These are phyloP conservation scores for Penicillium sp. DNA, from an alignment of 2,329 filamentous ascomycete species.

Conservation along the genomic window DNA sequence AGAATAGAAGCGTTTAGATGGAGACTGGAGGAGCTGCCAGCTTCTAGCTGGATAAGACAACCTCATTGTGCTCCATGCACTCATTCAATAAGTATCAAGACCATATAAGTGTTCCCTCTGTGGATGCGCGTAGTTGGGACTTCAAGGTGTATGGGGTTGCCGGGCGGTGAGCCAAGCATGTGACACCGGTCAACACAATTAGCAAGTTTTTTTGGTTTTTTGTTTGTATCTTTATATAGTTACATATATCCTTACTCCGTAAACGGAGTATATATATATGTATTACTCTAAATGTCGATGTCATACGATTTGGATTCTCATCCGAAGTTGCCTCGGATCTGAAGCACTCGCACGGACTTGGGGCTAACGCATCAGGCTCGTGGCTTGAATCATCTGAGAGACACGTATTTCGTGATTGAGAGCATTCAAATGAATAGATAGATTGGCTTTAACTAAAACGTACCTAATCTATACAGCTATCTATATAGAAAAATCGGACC, in stretches of 20 bases:
- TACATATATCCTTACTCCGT: no score
- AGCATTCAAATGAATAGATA: background rate
- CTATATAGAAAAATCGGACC: background rate
- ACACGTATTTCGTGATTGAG: background rate
- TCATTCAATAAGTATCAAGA: conserved; percentile 2
- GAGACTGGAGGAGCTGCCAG: conserved; percentile 28
- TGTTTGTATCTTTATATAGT: no score
- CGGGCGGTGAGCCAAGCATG: conserved; percentile 13
- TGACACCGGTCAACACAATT: conserved; percentile 2
- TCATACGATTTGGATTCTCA: background rate
- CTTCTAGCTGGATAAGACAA: conserved; percentile 35
- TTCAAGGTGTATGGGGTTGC: conserved; percentile 2
- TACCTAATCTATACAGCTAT: background rate
- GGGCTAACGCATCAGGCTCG: background rate
- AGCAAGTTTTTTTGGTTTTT: background rate
- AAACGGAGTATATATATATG: background rate
- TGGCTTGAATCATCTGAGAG: background rate
- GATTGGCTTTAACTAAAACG: background rate
- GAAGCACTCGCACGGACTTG: conserved; percentile 3
- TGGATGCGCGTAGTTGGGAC: background rate
- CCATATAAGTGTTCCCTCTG: background rate
- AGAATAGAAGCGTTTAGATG: conserved; percentile 28
- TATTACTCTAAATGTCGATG: background rate
- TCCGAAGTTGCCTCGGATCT: conserved; percentile 1
- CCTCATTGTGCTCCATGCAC: conserved; percentile 39